Base-by-base conservation (phyloP, 768 basidiomycete species). In the Baorangia bicolor region DNA sequence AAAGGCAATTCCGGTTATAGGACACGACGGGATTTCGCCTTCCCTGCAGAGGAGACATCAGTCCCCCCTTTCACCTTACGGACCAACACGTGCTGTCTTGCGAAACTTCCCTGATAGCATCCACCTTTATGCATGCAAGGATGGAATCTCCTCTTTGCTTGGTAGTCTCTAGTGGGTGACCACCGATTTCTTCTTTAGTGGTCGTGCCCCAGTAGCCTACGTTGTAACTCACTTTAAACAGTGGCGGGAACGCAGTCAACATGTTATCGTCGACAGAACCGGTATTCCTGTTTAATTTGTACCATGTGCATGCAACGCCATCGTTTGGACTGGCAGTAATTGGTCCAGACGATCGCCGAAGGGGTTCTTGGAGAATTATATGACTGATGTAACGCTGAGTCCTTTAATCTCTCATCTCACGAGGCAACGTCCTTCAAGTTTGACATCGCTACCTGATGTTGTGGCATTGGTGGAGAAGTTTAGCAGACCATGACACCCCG, bases 191-290 rank as follows among this genome's bases (percentile, higher is more conserved):
- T 69, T 77, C 25, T 77, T 72, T 37, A 61, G 51, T 14, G 51
- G 62, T 28, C 39, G 58, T 13, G 76, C 75, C 5, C 75, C 73
- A 2, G 62, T 70, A 27, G 63, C 70, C 1, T 43, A 76, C 2
- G 69, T 71, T 18, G 54, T 75, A 12, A 76, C 72, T 1, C 70
- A 72, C 23, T 60, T 69, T 6, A 53, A 67, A 14, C 51, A 49
- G 11, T 77, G 74, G 75, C 73, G 73, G 74, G 40, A 45, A 23
- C n/a, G 39, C 28, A 73, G 75, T 49, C 37, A 70, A 18, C 5
- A 35, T 18, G 27, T 6, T 10, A 33, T 14, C 71, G 67, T 39
- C 53, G 40, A 27, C 11, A 41, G 4, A 18, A 53, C 35, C 1
- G 11, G 13, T 1, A 40, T 54, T 2, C 49, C 58, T 0, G 11